A percentile compares a stretch with the other conserved stretches of the same genome.
phyloP scores from a whole-genome alignment of 2,329 filamentous ascomycete species.

The Calonectria multiphialidica region DNA sequence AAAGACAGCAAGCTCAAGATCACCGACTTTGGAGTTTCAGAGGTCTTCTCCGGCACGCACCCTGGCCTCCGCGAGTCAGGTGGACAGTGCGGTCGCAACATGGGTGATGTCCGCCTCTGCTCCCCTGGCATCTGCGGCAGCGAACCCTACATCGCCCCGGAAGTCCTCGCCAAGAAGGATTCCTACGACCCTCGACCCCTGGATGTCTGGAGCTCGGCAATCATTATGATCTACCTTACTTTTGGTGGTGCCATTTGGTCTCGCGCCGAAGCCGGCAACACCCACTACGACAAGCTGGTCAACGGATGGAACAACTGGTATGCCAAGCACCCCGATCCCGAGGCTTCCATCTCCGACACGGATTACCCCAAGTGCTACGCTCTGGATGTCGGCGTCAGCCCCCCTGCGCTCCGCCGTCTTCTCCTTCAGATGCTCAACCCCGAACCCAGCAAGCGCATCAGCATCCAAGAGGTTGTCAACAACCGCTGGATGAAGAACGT shows the following conservation, averaged over 20 bases:
- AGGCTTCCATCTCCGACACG: conserved; percentile 61
- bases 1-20: conserved; percentile 88
- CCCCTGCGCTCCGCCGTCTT: conserved; percentile 76
- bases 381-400: conserved; percentile 75
- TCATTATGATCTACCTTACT: conserved; percentile 84
- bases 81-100: conserved; percentile 79
- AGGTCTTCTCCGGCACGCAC: conserved; percentile 86
- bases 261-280: conserved; percentile 68
- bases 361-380: conserved; percentile 75
- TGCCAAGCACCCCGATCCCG: conserved; percentile 59
- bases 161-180: conserved; percentile 78
- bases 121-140: conserved; percentile 87
- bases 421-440: conserved; percentile 88
- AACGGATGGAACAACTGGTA: conserved; percentile 79
- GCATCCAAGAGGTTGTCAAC: conserved; percentile 75
- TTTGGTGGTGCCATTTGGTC: conserved; percentile 82
- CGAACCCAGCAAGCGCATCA: conserved; percentile 76
- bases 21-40: conserved; percentile 90
- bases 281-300: conserved; percentile 74
- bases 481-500: conserved; percentile 80
- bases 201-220: conserved; percentile 88
- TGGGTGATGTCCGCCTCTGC: conserved; percentile 79
- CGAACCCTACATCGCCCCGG: conserved; percentile 87
- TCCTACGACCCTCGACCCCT: conserved; percentile 80
- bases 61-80: conserved; percentile 80